Percentiles rank a stretch among this genome's conserved stretches.
phyloP scores from a whole-genome alignment of 805 yeast species.

The Saturnispora halmiae region DNA sequence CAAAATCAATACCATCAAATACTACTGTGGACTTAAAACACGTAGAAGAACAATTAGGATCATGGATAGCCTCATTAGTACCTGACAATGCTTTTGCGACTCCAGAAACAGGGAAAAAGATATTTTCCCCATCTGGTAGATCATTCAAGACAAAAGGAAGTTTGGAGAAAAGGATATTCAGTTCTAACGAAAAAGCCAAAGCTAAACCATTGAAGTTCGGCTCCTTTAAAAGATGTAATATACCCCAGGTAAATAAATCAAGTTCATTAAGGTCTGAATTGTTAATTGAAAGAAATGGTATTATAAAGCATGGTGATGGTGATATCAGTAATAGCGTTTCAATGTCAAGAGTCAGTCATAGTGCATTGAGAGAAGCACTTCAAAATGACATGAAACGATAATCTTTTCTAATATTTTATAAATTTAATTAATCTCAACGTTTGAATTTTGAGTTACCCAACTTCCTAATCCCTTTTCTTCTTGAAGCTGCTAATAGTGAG shows the following conservation, averaged over 20 bases:
- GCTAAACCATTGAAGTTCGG: not conserved
- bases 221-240: not conserved
- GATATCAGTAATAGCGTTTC: slow-evolving; percentile 27
- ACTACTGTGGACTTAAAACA: not conserved
- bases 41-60: slow-evolving; percentile 7
- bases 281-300: slow-evolving; percentile 35
- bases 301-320: slow-evolving; percentile 36
- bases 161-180: not conserved
- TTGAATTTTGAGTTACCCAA: slow-evolving; percentile 8
- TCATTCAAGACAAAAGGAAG: slow-evolving; percentile 5
- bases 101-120: slow-evolving; percentile 27
- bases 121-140: slow-evolving; percentile 21
- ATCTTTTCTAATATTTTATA: not conserved
- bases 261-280: slow-evolving; percentile 26
- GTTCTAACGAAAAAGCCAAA: not conserved
- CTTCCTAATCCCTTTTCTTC: slow-evolving; percentile 12
- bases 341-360: slow-evolving; percentile 36
- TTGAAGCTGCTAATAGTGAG: slow-evolving; percentile 14
- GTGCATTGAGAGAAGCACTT: slow-evolving; percentile 41
- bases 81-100: slow-evolving; percentile 26
- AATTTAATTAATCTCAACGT: not conserved
- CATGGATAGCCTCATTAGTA: slow-evolving; percentile 25
- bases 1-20: slow-evolving; percentile 7
- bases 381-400: slow-evolving; percentile 17
- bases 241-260: not conserved